Base-by-base conservation (phyloP, 805 yeast species). In the Teunomyces pallodes region DNA sequence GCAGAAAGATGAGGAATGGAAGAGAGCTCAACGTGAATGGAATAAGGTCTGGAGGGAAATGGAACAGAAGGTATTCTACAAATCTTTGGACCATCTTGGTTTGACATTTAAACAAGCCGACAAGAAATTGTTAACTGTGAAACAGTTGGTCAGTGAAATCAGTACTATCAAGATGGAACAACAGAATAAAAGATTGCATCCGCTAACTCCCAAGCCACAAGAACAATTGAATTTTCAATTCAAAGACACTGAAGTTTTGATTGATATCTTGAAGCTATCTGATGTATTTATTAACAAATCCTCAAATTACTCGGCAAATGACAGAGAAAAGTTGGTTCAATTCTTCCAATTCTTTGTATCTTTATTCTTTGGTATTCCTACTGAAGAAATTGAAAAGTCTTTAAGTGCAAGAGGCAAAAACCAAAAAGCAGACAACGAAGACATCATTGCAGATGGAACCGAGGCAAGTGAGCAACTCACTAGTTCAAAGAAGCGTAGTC, bases 1-100 rank as follows among this genome's bases (percentile, higher is more conserved):
- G 69, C 98, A 94, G 69, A 94, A 94, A 69, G 98, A 94, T 64
- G 98, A 94, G 68, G 99, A 94, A 69, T 94, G 99, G 99, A 87
- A 90, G 67, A 82, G 97, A 53, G 91, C 97, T 1, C 99, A 92
- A 60, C 82, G 98, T 59, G 98, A 94, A 65, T 94, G 99, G 98
- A 92, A 92, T 69, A 92, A 92, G 64, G 96, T 90, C 10, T 94
- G 99, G 99, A 83, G 99, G 62, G 98, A 92, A 69, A 83, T 95
- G 70, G 99, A 94, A 67, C 96, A 91, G 62, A 91, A 90, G 60
- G 96, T 90, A 0, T 91, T 87, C 65, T 89, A 83, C 74, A 94
- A 94, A 67, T 88, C 97, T 2, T 75, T 94, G 55, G 99, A 94
- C 65, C 99, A 94, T 65, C 74, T 92, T 53, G 99, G 99, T 1